A percentile compares a stretch with the other conserved stretches of the same genome.
Conservation (phyloP, 306 rosid genomes). For the Cicer yamashitae region DNA sequence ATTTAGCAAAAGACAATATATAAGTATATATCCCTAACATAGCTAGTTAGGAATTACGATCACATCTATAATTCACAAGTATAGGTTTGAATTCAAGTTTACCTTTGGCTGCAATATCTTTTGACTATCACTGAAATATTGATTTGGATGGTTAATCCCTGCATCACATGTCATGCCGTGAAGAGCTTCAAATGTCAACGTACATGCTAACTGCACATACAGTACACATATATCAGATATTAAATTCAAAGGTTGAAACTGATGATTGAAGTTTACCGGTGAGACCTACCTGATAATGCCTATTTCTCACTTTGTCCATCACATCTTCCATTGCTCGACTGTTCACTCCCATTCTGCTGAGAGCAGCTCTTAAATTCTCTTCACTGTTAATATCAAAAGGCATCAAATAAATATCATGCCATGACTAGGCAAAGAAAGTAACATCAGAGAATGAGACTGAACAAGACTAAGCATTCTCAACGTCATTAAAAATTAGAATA, state of each 20-base stretch:
- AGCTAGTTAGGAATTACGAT: conserved; percentile 25
- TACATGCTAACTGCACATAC: conserved; percentile 86
- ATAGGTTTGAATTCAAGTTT: conserved; percentile 15
- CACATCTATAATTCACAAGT: conserved; percentile 5
- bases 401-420: conserved; percentile 35
- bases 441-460: conserved; percentile 28
- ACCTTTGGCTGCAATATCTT: conserved; percentile 71
- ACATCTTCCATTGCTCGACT: conserved; percentile 75
- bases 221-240: conserved; percentile 44
- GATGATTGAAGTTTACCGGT: conserved; percentile 33
- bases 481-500: conserved; percentile 3
- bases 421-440: neutral
- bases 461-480: conserved; percentile 23
- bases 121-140: conserved; percentile 87
- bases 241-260: conserved; percentile 38
- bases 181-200: conserved; percentile 89
- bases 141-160: conserved; percentile 99
- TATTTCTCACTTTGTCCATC: conserved; percentile 82
- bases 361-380: conserved; percentile 91
- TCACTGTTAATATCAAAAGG: conserved; percentile 62
- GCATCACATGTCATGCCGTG: conserved; percentile 76
- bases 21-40: conserved; percentile 7
- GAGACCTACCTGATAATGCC: conserved; percentile 92
- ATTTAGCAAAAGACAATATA: neutral
- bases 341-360: conserved; percentile 81